Base-by-base conservation (phyloP, 1,284 basidiomycete genomes). In the Lentinus polychrous region DNA sequence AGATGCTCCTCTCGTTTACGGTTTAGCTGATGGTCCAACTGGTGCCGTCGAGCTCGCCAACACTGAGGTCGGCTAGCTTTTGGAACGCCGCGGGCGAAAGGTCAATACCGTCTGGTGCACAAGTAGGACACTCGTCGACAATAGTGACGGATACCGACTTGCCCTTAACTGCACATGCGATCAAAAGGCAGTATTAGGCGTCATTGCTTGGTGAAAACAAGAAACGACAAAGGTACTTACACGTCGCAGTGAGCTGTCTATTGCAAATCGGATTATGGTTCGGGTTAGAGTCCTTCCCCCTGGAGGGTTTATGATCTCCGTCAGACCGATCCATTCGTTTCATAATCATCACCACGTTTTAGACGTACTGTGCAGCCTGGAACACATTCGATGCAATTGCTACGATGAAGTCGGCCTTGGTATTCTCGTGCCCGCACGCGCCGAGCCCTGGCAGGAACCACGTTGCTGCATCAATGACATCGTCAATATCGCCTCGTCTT, bases 111-210 rank as follows among this genome's bases (percentile, higher is more conserved):
- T 62, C 55, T 20, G 56, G 46, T 0, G 57, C 60, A 51, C 75
- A 78, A 1, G 64, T 66, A 2, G 61, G 61, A 54, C 76, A 77
- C 11, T 63, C 50, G 57, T 77, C 76, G 5, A 65, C 63, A 17
- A 76, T 66, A 8, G 60, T 57, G 1, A 68, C 73, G 1, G 57
- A 57, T 46, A 71, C 60, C 5, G 65, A 62, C 34, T 66, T 66
- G 27, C 67, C 67, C 35, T 60, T 17, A 15, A 43, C 23, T 43
- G 24, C 14, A n/a, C 20, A 8, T n/a, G 12, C 17, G 8, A 8
- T 18, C 8, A 31, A 6, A 15, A 42, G 11, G 20, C 11, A 39
- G 10, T 10, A 10, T 18, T 11, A 11, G n/a, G 22, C 11, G 17
- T 8, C 11, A 43, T 10, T 17, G 12, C n/a, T n/a, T n/a, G 15